Base-by-base conservation (phyloP, 75 land plant genomes). In the Isoetes taiwanensis region DNA sequence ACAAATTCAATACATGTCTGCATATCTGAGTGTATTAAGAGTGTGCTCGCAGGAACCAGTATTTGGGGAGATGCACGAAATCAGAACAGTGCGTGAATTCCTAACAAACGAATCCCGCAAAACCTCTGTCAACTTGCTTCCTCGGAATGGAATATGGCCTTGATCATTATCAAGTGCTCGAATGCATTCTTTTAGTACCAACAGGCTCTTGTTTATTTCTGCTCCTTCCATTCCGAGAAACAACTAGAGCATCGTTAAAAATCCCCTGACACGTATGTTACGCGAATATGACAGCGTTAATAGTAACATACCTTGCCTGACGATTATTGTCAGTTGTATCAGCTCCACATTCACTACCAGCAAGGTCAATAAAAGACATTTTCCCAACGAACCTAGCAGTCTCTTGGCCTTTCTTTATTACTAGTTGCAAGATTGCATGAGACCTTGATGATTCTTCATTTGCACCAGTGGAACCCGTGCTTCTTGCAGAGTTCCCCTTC, bases 271-370 rank as follows among this genome's bases (percentile, higher is more conserved):
- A n/a, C n/a, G n/a, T n/a, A n/a, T n/a, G n/a, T n/a, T n/a, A n/a
- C n/a, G n/a, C n/a, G n/a, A n/a, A n/a, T n/a, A n/a, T n/a, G n/a
- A n/a, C n/a, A n/a, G n/a, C n/a, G 25, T 19, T n/a, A 9, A 9
- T n/a, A n/a, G n/a, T n/a, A n/a, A 2, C 54, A 27, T 57, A 88
- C 99, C 99, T 67, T 33, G 99, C 88, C 57, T 88, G 99, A 10
- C 99, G 80, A 61, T 94, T 96, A 78, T 94, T 94, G 55, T 94
- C 99, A 40, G 99, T 94, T 26, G 99, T 94, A 54, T 94, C 99
- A 43, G 99, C 99, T 32, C 99, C 99, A 61, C 99, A 84, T 61
- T 94, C 99, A 75, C 99, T 94, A 30, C 99, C 99, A 69, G 99
- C 99, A 41, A 94, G 81, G 66, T 94, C 99, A 78, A 94, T 94